Percentiles rank a stretch among this genome's conserved stretches.
Conservation (phyloP, 2,329 filamentous ascomycete species). For the Leptographium radiaticola region DNA sequence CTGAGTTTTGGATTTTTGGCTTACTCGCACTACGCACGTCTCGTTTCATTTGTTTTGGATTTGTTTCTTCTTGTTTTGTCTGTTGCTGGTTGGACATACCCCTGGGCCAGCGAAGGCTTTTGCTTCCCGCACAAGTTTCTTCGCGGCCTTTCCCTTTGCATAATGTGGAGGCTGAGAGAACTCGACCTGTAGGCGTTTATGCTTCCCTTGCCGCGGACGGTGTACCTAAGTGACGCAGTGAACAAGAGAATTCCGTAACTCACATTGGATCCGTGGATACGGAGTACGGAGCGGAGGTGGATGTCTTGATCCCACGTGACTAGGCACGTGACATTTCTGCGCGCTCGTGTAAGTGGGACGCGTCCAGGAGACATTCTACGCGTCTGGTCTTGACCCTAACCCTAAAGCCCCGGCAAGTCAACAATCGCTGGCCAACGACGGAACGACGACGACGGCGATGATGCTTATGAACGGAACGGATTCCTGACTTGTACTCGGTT, state of each 20-base stretch:
- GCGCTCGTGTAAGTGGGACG: conserved; percentile 8
- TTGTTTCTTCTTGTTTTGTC: not conserved
- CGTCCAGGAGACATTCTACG: conserved; percentile 5
- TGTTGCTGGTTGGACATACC: conserved; percentile 1
- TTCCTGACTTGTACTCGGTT: no score
- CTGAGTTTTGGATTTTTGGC: not conserved
- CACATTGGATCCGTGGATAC: no score
- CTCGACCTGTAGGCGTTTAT: not conserved
- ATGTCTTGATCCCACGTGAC: not conserved
- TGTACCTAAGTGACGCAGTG: not conserved
- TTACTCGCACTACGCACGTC: not conserved
- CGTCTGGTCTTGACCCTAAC: not conserved
- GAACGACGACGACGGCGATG: not conserved
- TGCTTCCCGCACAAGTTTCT: not conserved
- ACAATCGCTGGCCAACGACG: not conserved
- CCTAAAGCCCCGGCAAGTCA: not conserved
- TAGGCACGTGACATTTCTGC: not conserved
- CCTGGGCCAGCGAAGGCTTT: not conserved
- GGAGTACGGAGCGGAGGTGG: no score
- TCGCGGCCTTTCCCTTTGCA: not conserved
- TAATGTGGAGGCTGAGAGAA: not conserved
- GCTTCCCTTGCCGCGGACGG: not conserved
- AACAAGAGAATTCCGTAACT: not conserved
- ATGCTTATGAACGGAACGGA: no score
- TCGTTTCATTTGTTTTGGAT: not conserved